Evolutionary conservation across 108 stramenopile genomes (phyloP).

Genomic region (Cyclotella choctawhatcheeana): DNA sequence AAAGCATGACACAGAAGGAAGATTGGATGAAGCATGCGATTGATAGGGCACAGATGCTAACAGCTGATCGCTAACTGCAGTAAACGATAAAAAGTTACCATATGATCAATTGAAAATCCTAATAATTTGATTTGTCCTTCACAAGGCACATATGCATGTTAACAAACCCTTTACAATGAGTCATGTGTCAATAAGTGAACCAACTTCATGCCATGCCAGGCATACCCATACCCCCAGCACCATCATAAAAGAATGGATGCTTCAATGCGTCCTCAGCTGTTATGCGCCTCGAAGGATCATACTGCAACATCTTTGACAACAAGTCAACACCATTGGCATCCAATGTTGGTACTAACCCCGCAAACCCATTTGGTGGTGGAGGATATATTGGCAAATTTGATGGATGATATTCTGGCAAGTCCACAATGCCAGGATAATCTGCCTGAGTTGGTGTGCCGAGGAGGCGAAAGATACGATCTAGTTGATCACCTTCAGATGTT

Average conservation of each 20-base stretch:
- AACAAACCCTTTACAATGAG: too few species aligned
- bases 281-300: constrained; percentile 91
- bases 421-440: constrained; percentile 91
- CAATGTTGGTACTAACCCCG: constrained; percentile 86
- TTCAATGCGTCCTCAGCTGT: constrained; percentile 93
- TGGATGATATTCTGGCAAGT: constrained; percentile 92
- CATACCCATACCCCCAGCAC: constrained; percentile 50
- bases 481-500: constrained; percentile 89
- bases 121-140: too few species aligned
- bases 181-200: too few species aligned
- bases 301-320: constrained; percentile 87
- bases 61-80: constrained; percentile 60
- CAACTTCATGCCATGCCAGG: too few species aligned
- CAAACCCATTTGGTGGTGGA: constrained; percentile 79
- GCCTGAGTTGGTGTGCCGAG: constrained; percentile 81
- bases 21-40: constrained; percentile 82
- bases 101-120: too few species aligned
- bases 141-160: too few species aligned
- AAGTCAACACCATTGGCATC: constrained; percentile 86
- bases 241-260: constrained; percentile 94
- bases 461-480: constrained; percentile 91
- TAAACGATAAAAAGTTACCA: too few species aligned
- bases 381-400: constrained; percentile 85
- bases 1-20: constrained; percentile 80
- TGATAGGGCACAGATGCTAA: constrained; percentile 68